Percentiles rank a stretch among this genome's conserved stretches.
phyloP scores from a whole-genome alignment of 1,284 basidiomycete species.

The Apiotrichum domesticum region DNA sequence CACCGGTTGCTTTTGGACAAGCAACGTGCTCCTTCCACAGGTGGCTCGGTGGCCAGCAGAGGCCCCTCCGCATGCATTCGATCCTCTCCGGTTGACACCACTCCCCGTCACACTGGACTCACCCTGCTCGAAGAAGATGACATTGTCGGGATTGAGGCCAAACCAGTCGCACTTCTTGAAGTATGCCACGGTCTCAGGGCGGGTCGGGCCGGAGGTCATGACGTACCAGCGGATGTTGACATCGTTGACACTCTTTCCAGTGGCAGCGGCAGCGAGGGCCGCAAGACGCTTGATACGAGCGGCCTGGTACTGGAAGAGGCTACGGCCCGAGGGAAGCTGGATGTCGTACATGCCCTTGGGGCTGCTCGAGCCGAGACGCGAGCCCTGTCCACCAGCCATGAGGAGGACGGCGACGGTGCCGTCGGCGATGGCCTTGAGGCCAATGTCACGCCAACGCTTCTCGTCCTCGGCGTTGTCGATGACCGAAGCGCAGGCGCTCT shows the following conservation, averaged over 20 bases:
- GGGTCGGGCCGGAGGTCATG: conserved; percentile 97
- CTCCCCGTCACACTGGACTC: conserved; percentile 23
- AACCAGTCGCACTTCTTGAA: conserved; percentile 76
- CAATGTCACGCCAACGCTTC: conserved; percentile 64
- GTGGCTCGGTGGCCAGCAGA: too few species aligned
- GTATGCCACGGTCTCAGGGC: conserved; percentile 77
- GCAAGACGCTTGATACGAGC: conserved; percentile 85
- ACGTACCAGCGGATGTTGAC: conserved; percentile 88
- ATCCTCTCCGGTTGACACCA: too few species aligned
- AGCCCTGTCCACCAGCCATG: conserved; percentile 98
- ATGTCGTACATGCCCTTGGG: conserved; percentile 99
- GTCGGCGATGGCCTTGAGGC: conserved; percentile 71
- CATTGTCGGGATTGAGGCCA: conserved; percentile 71
- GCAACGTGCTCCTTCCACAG: too few species aligned
- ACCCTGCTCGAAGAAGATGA: conserved; percentile 98
- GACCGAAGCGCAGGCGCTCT: conserved; percentile 61
- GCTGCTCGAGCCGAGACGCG: conserved; percentile 79
- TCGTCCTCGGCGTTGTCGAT: conserved; percentile 56
- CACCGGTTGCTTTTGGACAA: too few species aligned
- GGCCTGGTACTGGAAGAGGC: conserved; percentile 94
- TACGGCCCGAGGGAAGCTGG: conserved; percentile 82
- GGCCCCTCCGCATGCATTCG: too few species aligned
- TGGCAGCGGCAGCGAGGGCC: conserved; percentile 59
- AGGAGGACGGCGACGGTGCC: conserved; percentile 87
- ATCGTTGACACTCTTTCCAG: conserved; percentile 53